Evolutionary conservation across 2,329 filamentous ascomycete genomes (phyloP), one percentile per base, ranked within the genome.

Genomic region (Xylariaceae sp.): DNA sequence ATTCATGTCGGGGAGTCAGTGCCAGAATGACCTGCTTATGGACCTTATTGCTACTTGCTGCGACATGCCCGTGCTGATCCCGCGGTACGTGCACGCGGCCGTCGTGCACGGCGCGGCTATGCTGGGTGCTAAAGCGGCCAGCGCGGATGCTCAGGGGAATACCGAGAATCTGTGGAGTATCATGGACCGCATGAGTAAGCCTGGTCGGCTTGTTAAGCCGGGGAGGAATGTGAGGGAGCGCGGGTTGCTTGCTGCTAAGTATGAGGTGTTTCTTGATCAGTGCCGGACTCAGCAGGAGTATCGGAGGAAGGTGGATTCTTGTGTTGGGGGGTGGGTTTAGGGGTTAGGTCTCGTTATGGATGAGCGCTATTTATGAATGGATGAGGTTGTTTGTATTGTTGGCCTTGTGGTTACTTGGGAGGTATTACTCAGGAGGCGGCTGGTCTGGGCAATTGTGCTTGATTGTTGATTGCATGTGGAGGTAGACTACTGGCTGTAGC

Each of bases 1-100:
- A 72, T 99, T 97, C 82, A 97, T 99, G 94, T 96, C 90, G 4
- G 94, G 94, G 57, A 95, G 89, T 10, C 94, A 97, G 71, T 99
- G 94, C 77, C 92, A 96, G 73, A 99, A 99, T 72, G 84, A 87
- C 32, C 84, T 97, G 56, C 79, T 99, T 51, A 96, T 99, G 86
- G 81, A 85, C 54, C 83, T 99, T 15, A 87, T 99, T 64, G 91
- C 94, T 13, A 94, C 92, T 0, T 88, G 87, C 0, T 97, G 92
- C 73, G 80, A 85, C 62, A 92, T 96, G 86, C 92, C 92, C 1
- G 92, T 99, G 18, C 76, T 96, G 36, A 95, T 97, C 52, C 94
- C 94, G 0, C 82, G 87, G 48, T 97, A 99, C 66, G 90, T 96
- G 55, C 89, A 96, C 68, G 92, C 92, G 1, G 94, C 94, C 5